A percentile compares a stretch with the other conserved stretches of the same genome.
Conservation (phyloP, 169 alveolate species). For the Plasmodium chabaudi region DNA sequence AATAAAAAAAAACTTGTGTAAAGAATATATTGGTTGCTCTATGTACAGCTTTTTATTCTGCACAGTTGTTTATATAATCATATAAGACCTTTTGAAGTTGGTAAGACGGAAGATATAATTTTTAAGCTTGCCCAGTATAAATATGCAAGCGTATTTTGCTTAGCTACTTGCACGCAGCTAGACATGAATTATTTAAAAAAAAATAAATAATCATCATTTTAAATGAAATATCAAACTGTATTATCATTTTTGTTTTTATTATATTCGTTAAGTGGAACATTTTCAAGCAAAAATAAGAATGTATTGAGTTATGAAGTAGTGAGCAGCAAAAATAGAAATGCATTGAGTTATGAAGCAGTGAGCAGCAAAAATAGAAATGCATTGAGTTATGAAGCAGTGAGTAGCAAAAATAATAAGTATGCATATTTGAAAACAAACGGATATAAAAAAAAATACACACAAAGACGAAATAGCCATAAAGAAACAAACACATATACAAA, state of each 20-base stretch:
- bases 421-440: conserved; percentile 1
- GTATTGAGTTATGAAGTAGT: background rate
- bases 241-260: background rate
- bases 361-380: no score
- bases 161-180: no score
- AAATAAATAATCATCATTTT: background rate
- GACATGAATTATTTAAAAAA: background rate
- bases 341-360: no score
- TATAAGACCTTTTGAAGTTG: no score
- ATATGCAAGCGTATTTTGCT: no score
- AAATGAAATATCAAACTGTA: conserved; percentile 15
- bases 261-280: conserved; percentile 1
- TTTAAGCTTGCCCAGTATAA: no score
- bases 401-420: background rate
- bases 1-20: no score
- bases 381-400: background rate
- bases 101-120: no score
- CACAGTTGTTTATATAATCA: no score
- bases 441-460: conserved; percentile 13
- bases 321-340: no score
- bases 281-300: background rate
- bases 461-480: background rate
- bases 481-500: conserved; percentile 18
- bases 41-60: no score
- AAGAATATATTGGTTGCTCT: no score